Conservation (phyloP, 768 basidiomycete genomes). For the Calvatia gigantea region DNA sequence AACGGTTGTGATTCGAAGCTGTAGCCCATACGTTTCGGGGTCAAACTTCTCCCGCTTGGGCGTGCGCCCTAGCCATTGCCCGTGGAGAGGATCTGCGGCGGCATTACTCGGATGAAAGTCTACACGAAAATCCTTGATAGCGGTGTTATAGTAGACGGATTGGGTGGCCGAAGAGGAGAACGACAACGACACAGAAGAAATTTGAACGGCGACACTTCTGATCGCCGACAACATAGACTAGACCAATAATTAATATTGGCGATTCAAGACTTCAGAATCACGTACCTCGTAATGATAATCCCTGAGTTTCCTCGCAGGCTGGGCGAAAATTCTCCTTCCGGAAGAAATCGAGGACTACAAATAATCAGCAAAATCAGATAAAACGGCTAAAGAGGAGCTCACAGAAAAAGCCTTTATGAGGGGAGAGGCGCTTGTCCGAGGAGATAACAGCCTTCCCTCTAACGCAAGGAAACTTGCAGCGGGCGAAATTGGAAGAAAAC, state of each 20-base stretch:
- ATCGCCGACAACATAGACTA: constrained; percentile 49
- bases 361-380: constrained; percentile 3
- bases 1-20: constrained; percentile 37
- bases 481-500: constrained; percentile 16
- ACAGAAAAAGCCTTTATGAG: constrained; percentile 45
- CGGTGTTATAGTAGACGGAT: constrained; percentile 38
- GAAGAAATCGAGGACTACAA: constrained; percentile 45
- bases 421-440: constrained; percentile 30
- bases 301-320: constrained; percentile 36
- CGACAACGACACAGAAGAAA: constrained; percentile 46
- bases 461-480: constrained; percentile 3
- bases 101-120: constrained; percentile 47
- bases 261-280: not conserved
- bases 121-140: constrained; percentile 37
- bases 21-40: constrained; percentile 46
- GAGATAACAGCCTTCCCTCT: constrained; percentile 18
- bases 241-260: not conserved
- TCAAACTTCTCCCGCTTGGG: constrained; percentile 31
- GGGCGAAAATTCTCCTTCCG: constrained; percentile 33
- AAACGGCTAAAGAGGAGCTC: constrained; percentile 14
- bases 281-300: constrained; percentile 36
- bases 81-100: constrained; percentile 40
- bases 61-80: constrained; percentile 47
- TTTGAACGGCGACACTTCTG: constrained; percentile 35
- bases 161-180: constrained; percentile 27